A percentile compares a stretch with the other conserved stretches of the same genome.
Evolutionary conservation across 768 basidiomycete genomes (phyloP).

Genomic region (Rhodotorula paludigena): DNA sequence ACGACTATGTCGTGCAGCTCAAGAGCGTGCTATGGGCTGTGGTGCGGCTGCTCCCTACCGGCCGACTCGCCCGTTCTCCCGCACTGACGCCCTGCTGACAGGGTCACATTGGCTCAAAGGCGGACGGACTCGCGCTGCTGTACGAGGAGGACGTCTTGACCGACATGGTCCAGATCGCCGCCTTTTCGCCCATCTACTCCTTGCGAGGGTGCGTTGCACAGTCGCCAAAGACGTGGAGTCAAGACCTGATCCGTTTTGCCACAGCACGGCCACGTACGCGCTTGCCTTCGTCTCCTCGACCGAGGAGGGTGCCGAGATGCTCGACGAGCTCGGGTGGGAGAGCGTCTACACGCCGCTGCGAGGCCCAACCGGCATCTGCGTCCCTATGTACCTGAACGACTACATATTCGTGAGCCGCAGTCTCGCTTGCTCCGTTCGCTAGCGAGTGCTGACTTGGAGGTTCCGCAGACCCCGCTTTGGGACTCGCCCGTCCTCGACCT

Average conservation of each 20-base stretch:
- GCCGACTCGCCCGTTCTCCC: too few species aligned
- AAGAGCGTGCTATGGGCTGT: constrained; percentile 97
- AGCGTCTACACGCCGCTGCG: constrained; percentile 81
- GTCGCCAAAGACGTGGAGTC: background rate
- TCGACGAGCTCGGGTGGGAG: constrained; percentile 91
- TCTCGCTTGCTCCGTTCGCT: background rate
- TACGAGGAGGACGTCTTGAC: constrained; percentile 94
- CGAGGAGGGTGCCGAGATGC: constrained; percentile 80
- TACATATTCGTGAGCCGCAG: constrained; percentile 50
- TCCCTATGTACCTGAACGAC: constrained; percentile 74
- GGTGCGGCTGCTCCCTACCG: constrained; percentile 50
- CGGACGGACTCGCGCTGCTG: constrained; percentile 81
- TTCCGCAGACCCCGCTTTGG: constrained; percentile 36
- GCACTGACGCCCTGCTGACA: constrained; percentile 46
- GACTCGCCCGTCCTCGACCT: constrained; percentile 4
- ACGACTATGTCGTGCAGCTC: constrained; percentile 75
- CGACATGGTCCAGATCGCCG: constrained; percentile 81
- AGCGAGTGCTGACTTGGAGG: too few species aligned
- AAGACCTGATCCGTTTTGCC: background rate
- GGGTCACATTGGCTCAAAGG: constrained; percentile 53
- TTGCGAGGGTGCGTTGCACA: constrained; percentile 79
- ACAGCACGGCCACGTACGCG: constrained; percentile 91
- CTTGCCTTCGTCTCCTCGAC: constrained; percentile 89
- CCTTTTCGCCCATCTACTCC: constrained; percentile 79
- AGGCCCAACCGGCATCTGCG: constrained; percentile 79